Conservation (phyloP, 1,284 basidiomycete species). For the Stygiomarasmius scandens region DNA sequence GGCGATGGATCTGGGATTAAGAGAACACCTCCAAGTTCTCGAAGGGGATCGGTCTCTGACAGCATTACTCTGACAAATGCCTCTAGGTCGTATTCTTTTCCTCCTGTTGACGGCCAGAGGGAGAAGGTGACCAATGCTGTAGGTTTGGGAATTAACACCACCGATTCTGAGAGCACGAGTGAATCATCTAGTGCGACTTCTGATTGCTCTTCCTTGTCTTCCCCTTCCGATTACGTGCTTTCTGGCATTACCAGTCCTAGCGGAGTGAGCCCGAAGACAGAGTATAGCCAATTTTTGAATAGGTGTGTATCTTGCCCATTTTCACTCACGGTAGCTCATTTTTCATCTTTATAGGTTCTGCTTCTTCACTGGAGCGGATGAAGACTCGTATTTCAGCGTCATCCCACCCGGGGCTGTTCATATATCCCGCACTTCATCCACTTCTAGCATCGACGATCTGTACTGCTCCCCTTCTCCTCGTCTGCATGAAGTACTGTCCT, state of each 20-base stretch:
- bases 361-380: slow-evolving; percentile 67
- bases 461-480: slow-evolving; percentile 25
- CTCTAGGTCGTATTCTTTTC: slow-evolving; percentile 38
- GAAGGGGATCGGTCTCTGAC: slow-evolving; percentile 22
- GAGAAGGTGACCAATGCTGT: background rate
- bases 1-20: slow-evolving; percentile 28
- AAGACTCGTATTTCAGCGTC: slow-evolving; percentile 7
- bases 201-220: slow-evolving; percentile 7
- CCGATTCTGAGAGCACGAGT: slow-evolving; percentile 9
- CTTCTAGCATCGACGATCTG: slow-evolving; percentile 51
- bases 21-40: slow-evolving; percentile 48
- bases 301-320: slow-evolving; percentile 44
- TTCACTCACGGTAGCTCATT: slow-evolving; percentile 10
- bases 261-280: slow-evolving; percentile 32
- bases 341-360: slow-evolving; percentile 64
- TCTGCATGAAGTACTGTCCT: slow-evolving; percentile 3
- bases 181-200: slow-evolving; percentile 1
- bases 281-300: slow-evolving; percentile 65
- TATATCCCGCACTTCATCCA: slow-evolving; percentile 55
- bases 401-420: slow-evolving; percentile 26
- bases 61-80: slow-evolving; percentile 15
- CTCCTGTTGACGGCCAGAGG: slow-evolving; percentile 26
- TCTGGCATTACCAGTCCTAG: slow-evolving; percentile 17
- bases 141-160: background rate
- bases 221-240: slow-evolving; percentile 12